Base-by-base conservation (phyloP, 495 filamentous ascomycete genomes). In the Penicillium lividum region DNA sequence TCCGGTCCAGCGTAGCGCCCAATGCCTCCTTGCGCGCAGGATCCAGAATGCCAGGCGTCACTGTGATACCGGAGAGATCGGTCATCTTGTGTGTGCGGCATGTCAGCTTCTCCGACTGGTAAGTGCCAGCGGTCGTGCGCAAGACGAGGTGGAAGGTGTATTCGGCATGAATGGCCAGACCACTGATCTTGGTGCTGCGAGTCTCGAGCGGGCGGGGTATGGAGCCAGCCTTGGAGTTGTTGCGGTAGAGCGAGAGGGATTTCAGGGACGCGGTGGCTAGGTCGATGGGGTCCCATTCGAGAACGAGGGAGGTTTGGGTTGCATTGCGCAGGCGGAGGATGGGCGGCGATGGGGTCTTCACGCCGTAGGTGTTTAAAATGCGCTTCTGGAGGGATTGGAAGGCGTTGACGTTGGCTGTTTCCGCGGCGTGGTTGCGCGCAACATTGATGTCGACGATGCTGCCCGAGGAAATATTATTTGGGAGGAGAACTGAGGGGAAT, bases 31-130 rank as follows among this genome's bases (percentile, higher is more conserved):
- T 84, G 46, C 87, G 81, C 33, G 86, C 81, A 6, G 89, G 77
- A 3, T 92, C 89, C 59, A 99, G 80, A 57, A 96, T 82, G 18
- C 94, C 94, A 5, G 92, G 88, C 11, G 93, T 97, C 54, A 99
- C 89, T 10, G 95, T 98, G 70, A 99, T 95, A 48, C 94, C 94
- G 53, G 87, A 91, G 48, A 99, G 79, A 73, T 99, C 94, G 29
- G 94, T 98, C 95, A 98, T 97, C 80, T 97, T 97, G 77, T 98
- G 95, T 44, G 94, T 99, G 60, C 86, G 85, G 48, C 96, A 91
- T 7, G 83, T 83, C 53, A 99, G 78, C 68, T 89, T 91, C 69
- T 96, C 90, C 62, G 88, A 92, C 49, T 83, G 79, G 61, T 86
- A 91, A 25, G 89, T 93, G 30, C 94, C 93, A n/a, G 95, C 94